A percentile compares a stretch with the other conserved stretches of the same genome.
Conservation (phyloP, 805 yeast genomes). For the Wickerhamomyces chambardii region DNA sequence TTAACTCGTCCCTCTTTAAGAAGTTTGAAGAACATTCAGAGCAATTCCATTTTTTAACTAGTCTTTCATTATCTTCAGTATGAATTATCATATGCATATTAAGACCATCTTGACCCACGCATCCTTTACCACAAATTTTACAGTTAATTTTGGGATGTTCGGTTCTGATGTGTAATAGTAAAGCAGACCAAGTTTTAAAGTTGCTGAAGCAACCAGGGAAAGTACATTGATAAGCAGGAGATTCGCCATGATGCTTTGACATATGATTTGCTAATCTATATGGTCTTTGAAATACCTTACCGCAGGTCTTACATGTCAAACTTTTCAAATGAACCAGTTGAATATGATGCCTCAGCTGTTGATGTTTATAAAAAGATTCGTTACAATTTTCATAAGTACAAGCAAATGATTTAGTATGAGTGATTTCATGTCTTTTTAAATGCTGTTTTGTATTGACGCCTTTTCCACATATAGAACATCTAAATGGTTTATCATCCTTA, state of each 20-base stretch:
- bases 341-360: conserved; percentile 66
- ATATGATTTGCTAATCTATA: conserved; percentile 60
- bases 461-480: conserved; percentile 69
- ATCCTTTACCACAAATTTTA: conserved; percentile 54
- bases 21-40: conserved; percentile 40
- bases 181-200: conserved; percentile 66
- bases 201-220: conserved; percentile 48
- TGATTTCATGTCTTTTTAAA: conserved; percentile 69
- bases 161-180: conserved; percentile 60
- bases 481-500: conserved; percentile 53
- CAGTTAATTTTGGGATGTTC: conserved; percentile 69
- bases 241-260: conserved; percentile 51
- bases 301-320: conserved; percentile 55
- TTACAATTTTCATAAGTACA: conserved; percentile 58
- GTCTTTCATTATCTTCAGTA: conserved; percentile 18
- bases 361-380: conserved; percentile 66
- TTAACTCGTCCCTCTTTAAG: conserved; percentile 45
- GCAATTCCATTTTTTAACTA: conserved; percentile 61
- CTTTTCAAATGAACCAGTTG: conserved; percentile 47
- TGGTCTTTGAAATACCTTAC: conserved; percentile 53
- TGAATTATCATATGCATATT: conserved; percentile 70
- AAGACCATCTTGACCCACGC: conserved; percentile 66
- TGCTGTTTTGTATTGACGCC: conserved; percentile 81
- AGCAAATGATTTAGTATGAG: conserved; percentile 60
- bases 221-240: conserved; percentile 50